These are phyloP conservation scores for Ganoderma multipileum DNA, from an alignment of 1,284 basidiomycete genomes.

Conservation along the genomic window DNA sequence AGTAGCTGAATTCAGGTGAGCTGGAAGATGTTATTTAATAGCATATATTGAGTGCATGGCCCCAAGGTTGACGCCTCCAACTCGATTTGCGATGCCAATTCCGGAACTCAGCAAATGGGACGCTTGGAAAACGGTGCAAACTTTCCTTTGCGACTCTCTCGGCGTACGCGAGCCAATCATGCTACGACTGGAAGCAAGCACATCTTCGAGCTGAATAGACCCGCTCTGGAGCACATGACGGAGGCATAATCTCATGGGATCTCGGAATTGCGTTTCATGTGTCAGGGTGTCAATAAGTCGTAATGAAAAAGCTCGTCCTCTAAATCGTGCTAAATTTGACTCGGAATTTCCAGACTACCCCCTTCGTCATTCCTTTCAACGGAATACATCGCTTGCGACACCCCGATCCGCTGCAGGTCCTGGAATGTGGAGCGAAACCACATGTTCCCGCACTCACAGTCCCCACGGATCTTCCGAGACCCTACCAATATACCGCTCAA, in stretches of 20 bases:
- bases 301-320: slow-evolving; percentile 1
- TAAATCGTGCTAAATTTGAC: background rate
- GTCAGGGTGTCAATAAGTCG: background rate
- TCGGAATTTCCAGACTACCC: background rate
- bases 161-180: background rate
- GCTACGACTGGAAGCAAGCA: background rate
- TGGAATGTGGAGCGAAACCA: background rate
- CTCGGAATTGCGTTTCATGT: background rate
- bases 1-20: background rate
- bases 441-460: background rate
- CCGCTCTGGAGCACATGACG: background rate
- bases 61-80: background rate
- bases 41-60: background rate
- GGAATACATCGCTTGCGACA: background rate
- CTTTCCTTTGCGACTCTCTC: background rate
- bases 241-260: background rate
- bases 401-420: background rate
- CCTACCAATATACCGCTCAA: background rate
- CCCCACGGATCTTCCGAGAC: background rate
- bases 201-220: background rate
- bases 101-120: background rate
- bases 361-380: background rate
- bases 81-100: background rate
- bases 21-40: background rate
- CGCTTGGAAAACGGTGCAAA: background rate